A percentile compares a stretch with the other conserved stretches of the same genome.
phyloP scores from a whole-genome alignment of 306 rosid genomes.

The Styphnolobium japonicum region DNA sequence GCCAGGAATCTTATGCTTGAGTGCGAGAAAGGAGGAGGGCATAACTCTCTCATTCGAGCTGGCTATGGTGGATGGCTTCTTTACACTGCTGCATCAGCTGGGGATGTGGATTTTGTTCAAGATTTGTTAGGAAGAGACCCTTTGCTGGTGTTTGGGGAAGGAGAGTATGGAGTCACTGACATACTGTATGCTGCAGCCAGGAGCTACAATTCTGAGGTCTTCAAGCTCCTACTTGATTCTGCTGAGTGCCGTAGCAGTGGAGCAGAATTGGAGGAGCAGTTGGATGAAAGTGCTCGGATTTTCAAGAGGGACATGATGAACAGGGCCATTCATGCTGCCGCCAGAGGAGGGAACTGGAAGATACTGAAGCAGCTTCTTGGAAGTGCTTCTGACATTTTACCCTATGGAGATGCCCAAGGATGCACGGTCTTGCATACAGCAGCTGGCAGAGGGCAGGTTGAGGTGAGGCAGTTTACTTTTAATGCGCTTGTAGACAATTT shows the following conservation, averaged over 20 bases:
- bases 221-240: conserved; percentile 52
- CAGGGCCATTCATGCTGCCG: conserved; percentile 77
- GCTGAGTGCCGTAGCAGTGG: conserved; percentile 34
- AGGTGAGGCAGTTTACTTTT: conserved; percentile 45
- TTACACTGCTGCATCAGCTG: conserved; percentile 92
- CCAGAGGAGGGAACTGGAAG: conserved; percentile 90
- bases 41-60: conserved; percentile 73
- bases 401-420: conserved; percentile 61
- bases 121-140: conserved; percentile 61
- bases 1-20: conserved; percentile 62
- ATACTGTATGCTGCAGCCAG: conserved; percentile 80
- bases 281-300: conserved; percentile 34
- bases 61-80: conserved; percentile 98
- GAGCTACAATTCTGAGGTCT: conserved; percentile 62
- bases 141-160: conserved; percentile 78
- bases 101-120: conserved; percentile 61
- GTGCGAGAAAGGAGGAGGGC: conserved; percentile 44
- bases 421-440: conserved; percentile 72
- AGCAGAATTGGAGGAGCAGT: conserved; percentile 2
- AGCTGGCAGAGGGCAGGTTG: conserved; percentile 78
- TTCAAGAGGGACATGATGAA: conserved; percentile 71
- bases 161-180: conserved; percentile 89
- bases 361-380: conserved; percentile 54
- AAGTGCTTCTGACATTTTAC: conserved; percentile 41
- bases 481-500: not conserved